Base-by-base conservation (phyloP, 805 yeast species). In the Middelhovenomyces tepae region DNA sequence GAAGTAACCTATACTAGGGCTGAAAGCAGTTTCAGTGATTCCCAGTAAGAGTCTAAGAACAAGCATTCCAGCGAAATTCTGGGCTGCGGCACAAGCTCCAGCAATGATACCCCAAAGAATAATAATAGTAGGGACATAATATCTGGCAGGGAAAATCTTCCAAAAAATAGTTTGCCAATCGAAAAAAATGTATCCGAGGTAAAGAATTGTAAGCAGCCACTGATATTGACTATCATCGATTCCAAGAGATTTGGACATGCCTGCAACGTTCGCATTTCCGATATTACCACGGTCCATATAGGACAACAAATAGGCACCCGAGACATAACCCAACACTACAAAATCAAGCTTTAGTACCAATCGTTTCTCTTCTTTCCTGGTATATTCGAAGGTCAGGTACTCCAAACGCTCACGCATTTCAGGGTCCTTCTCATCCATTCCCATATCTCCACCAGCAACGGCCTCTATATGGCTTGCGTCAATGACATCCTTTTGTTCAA, bases 231-330 rank as follows among this genome's bases (percentile, higher is more conserved):
- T 43, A 9, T 67, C 69, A 4, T 46, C 32, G 31, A 69, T 48
- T 2, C 56, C 53, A 37, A 69, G 47, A 37, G 66, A 73, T 10
- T 55, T 54, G 42, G 59, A 59, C 39, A 71, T 48, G 10, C 73
- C 73, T 23, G 71, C 75, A 25, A 67, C 56, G 37, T 71, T 57
- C 2, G 75, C 75, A 45, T 68, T 63, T 9, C 75, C 76, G 42
- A 71, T 66, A 42, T 69, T 71, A 41, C 67, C 65, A 32, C 76
- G 47, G 48, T 71, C 76, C 31, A 71, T 53, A 43, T 64, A 71
- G 33, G 70, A 65, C 35, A 70, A 52, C 40, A 71, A 60, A 40
- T 69, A 70, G 22, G 70, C 57, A 19, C 60, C 48, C 18, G 68
- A 63, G 29, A 69, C 45, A 59, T 64, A 60, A 4, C 73, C 70